Conservation (phyloP, 2,329 filamentous ascomycete genomes). For the Hymenoscyphus fraxineus region DNA sequence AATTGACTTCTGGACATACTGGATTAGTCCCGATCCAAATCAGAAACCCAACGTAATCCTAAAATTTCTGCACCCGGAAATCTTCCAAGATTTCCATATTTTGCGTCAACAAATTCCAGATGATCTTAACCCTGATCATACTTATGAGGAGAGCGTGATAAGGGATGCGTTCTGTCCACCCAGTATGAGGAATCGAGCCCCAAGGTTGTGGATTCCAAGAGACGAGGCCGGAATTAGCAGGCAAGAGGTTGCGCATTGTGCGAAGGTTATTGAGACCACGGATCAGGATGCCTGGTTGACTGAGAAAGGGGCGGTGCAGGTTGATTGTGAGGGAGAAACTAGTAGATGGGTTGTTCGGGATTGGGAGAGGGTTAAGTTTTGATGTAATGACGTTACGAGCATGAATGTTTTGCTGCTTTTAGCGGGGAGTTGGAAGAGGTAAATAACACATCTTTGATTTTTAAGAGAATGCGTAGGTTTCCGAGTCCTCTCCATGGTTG, state of each 20-base stretch:
- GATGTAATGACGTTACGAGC: background rate
- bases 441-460: background rate
- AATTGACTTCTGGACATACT: conserved; percentile 29
- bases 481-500: no score
- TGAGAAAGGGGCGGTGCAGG: conserved; percentile 30
- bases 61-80: conserved; percentile 56
- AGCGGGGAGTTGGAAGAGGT: conserved; percentile 7
- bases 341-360: conserved; percentile 18
- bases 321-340: conserved; percentile 22
- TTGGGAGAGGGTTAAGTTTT: conserved; percentile 24
- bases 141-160: conserved; percentile 42
- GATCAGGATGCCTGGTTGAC: conserved; percentile 56
- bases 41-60: conserved; percentile 43
- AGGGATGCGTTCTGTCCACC: conserved; percentile 56
- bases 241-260: conserved; percentile 53
- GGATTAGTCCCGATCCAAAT: conserved; percentile 33
- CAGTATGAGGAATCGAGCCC: conserved; percentile 50
- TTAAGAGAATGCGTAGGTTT: no score
- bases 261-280: conserved; percentile 52
- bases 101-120: conserved; percentile 48
- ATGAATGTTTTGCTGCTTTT: background rate
- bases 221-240: conserved; percentile 52
- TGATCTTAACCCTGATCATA: conserved; percentile 40
- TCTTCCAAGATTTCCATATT: conserved; percentile 51
- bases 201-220: conserved; percentile 58